These are phyloP conservation scores for Delonix regia DNA, from an alignment of 306 rosid genomes.

Conservation along the genomic window DNA sequence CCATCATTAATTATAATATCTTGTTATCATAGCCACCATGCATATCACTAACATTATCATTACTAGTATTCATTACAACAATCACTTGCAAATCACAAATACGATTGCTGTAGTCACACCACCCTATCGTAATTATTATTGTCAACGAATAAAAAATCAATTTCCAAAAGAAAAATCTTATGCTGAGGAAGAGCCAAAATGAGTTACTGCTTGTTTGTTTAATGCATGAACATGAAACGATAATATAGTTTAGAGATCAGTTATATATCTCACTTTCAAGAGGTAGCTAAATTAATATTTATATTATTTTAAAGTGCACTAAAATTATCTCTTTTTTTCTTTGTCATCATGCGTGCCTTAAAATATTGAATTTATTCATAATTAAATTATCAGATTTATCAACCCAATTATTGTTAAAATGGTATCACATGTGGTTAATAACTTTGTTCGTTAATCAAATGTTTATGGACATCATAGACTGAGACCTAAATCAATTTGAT, in stretches of 20 bases:
- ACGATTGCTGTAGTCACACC: neutral
- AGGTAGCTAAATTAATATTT: neutral
- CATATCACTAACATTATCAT: constrained; percentile 24
- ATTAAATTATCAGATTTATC: too few species aligned
- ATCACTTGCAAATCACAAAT: constrained; percentile 2
- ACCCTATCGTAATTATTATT: neutral
- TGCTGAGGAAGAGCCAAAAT: neutral
- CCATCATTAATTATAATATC: constrained; percentile 10
- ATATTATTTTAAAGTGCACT: neutral
- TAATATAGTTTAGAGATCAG: neutral
- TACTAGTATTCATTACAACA: constrained; percentile 5
- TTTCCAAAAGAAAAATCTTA: neutral
- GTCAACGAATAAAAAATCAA: neutral
- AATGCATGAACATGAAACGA: neutral
- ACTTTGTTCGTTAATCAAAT: too few species aligned
- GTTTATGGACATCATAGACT: too few species aligned
- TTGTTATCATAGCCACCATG: constrained; percentile 7
- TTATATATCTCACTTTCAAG: neutral
- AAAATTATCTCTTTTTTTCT: neutral
- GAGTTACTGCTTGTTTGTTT: neutral
- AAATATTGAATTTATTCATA: too few species aligned
- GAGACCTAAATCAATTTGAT: neutral
- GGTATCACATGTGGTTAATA: too few species aligned
- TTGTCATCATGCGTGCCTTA: too few species aligned
- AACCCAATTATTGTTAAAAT: too few species aligned